Evolutionary conservation across 1,284 basidiomycete species (phyloP).

Genomic region (Fereydounia khargensis): DNA sequence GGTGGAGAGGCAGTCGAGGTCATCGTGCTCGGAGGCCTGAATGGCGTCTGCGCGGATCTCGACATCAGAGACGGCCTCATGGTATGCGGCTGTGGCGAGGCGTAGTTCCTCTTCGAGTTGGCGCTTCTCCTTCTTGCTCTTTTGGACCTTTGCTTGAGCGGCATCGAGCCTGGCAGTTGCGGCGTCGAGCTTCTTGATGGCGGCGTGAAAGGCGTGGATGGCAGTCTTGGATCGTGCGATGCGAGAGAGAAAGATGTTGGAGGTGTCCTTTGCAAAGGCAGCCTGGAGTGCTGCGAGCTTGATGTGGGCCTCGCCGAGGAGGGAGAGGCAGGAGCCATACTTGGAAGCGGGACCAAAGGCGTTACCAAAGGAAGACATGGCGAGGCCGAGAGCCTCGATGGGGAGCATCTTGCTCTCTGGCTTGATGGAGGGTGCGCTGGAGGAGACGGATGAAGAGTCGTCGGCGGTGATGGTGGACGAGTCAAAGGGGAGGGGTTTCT

Average conservation of each 20-base stretch:
- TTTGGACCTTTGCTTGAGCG: slow-evolving; percentile 40
- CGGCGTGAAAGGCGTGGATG: slow-evolving; percentile 23
- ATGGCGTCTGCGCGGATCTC: slow-evolving; percentile 33
- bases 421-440: slow-evolving; percentile 5
- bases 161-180: slow-evolving; percentile 30
- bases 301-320: slow-evolving; percentile 25
- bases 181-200: slow-evolving; percentile 36
- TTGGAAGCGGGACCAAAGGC: slow-evolving; percentile 12
- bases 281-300: slow-evolving; percentile 23
- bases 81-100: slow-evolving; percentile 39
- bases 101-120: slow-evolving; percentile 47
- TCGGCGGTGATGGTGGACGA: slow-evolving; percentile 4
- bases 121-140: slow-evolving; percentile 49
- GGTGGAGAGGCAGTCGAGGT: slow-evolving; percentile 30
- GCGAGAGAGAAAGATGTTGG: slow-evolving; percentile 28
- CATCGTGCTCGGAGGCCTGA: slow-evolving; percentile 37
- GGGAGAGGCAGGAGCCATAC: slow-evolving; percentile 16
- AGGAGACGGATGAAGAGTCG: slow-evolving; percentile 12
- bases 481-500: slow-evolving; percentile 31
- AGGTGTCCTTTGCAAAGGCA: slow-evolving; percentile 27
- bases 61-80: slow-evolving; percentile 41
- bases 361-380: slow-evolving; percentile 19
- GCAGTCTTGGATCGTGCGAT: slow-evolving; percentile 30
- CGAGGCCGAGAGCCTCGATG: slow-evolving; percentile 30
- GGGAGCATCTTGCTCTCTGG: slow-evolving; percentile 25